These are phyloP conservation scores for Sphaerulina vaccinii DNA, from an alignment of 2,329 filamentous ascomycete genomes.

Conservation along the genomic window DNA sequence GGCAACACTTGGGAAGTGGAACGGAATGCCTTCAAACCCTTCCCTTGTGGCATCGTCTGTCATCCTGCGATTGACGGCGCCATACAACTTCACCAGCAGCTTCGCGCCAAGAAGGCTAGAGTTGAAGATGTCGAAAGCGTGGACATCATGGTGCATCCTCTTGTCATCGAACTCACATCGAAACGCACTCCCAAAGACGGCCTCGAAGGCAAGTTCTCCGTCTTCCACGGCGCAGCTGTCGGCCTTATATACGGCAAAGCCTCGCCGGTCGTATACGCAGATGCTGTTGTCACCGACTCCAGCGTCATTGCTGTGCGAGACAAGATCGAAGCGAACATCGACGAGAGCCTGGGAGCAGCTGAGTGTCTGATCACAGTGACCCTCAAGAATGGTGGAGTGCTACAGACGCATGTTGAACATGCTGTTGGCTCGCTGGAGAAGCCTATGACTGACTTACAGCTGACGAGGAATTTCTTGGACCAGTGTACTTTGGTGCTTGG, in stretches of 20 bases:
- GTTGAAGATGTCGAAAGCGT: constrained; percentile 42
- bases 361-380: constrained; percentile 43
- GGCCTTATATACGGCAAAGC: constrained; percentile 53
- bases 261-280: constrained; percentile 53
- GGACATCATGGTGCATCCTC: constrained; percentile 49
- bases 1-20: constrained; percentile 51
- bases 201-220: constrained; percentile 56
- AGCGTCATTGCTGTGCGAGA: constrained; percentile 47
- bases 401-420: constrained; percentile 51
- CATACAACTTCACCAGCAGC: constrained; percentile 47
- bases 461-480: constrained; percentile 52
- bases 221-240: constrained; percentile 55
- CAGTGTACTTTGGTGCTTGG: constrained; percentile 49
- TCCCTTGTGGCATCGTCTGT: constrained; percentile 58
- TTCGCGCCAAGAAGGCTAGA: constrained; percentile 34
- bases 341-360: constrained; percentile 44
- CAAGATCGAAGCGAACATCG: constrained; percentile 46
- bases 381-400: constrained; percentile 39
- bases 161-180: constrained; percentile 54
- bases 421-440: constrained; percentile 52
- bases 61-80: constrained; percentile 57
- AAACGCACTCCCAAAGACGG: constrained; percentile 52
- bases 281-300: constrained; percentile 46
- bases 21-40: constrained; percentile 58
- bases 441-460: constrained; percentile 48